Base-by-base conservation (phyloP, 2,329 filamentous ascomycete species). In the Colletotrichum lindemuthianum region DNA sequence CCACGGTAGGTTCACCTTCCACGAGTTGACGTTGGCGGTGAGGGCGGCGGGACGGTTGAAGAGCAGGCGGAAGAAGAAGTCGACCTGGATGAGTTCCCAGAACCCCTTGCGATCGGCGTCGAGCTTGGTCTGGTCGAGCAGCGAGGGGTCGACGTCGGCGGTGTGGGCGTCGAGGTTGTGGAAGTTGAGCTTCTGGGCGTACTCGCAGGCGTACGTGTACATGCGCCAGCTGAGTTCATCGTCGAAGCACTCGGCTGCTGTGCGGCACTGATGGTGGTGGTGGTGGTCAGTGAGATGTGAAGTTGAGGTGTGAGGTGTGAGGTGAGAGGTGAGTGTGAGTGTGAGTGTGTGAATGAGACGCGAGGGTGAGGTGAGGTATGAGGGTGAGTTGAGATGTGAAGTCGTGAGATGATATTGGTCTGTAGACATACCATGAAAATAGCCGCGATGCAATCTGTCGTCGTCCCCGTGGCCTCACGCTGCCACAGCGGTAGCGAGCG, bases 1-100 rank as follows among this genome's bases (percentile, higher is more conserved):
- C 74, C 73, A 75, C 1, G 74, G 74, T 6, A 76, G 41, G 40
- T 75, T 76, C 51, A 76, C 73, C 34, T 70, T 71, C 74, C 74
- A 76, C 0, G 68, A 61, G 15, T 52, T 54, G 12, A 59, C 36
- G 36, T 71, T 70, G 43, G 70, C 67, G 0, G 72, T 71, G 4
- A 76, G 69, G 1, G 65, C 67, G 0, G 73, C 72, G 8, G 74
- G 73, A 3, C 70, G 74, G 33, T 76, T 72, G 53, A 73, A 68
- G 0, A 76, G 57, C 0, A 76, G 70, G 1, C 74, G 69, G 58
- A 71, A 75, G 54, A 73, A 75, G 12, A 74, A 68, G 32, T 76
- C 74, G 12, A 73, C 68, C 33, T 76, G 73, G 1, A 76, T 70
- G 3, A 76, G 69, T n/a, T 75, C 72, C 74, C 74, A 76, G 34